Evolutionary conservation across 2,329 filamentous ascomycete genomes (phyloP).

Genomic region (Phoma sp.): DNA sequence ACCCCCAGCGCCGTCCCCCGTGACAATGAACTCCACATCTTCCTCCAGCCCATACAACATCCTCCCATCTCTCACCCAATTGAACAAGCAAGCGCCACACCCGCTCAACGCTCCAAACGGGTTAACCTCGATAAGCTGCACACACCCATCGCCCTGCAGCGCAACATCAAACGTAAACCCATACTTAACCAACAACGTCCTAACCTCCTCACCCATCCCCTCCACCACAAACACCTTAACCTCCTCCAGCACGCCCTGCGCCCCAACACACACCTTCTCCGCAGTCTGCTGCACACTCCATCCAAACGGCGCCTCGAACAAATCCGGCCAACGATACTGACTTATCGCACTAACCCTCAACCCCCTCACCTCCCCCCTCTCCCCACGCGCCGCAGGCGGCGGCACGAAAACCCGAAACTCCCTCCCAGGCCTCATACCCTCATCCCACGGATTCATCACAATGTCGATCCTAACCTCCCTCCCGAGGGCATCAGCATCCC

Average conservation of each 20-base stretch:
- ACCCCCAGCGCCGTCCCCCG: background rate
- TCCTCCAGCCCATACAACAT: slow-evolving; percentile 47
- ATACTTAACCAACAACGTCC: background rate
- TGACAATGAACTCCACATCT: slow-evolving; percentile 13
- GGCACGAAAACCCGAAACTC: slow-evolving; percentile 4
- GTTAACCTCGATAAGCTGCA: slow-evolving; percentile 23
- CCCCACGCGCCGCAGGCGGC: background rate
- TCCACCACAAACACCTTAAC: background rate
- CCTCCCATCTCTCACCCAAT: slow-evolving; percentile 53
- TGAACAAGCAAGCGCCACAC: slow-evolving; percentile 57
- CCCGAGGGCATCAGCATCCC: background rate
- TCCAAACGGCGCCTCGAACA: background rate
- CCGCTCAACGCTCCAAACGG: slow-evolving; percentile 55
- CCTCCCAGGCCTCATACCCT: background rate
- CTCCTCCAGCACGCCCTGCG: background rate
- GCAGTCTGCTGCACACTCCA: background rate
- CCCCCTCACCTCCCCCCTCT: accelerated
- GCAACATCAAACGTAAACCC: background rate
- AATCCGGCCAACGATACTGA: background rate
- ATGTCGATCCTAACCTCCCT: background rate
- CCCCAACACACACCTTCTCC: background rate
- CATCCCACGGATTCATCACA: background rate
- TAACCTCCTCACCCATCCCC: background rate
- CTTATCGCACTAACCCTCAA: background rate
- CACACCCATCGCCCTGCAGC: background rate